Evolutionary conservation across 306 rosid genomes (phyloP), one percentile per base, ranked within the genome.

Genomic region (Inga laurina): DNA sequence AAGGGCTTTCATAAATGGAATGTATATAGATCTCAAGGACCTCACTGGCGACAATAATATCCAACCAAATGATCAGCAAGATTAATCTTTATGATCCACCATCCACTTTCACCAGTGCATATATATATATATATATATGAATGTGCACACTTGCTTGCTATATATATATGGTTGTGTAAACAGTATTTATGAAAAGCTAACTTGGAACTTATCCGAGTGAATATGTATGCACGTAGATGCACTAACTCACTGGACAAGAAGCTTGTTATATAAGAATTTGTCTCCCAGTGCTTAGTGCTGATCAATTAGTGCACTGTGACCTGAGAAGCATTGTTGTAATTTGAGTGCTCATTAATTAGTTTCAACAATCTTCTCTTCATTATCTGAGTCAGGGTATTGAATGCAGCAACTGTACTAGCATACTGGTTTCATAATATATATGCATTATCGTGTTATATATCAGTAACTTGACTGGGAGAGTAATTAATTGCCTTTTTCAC

Each of bases 1-100:
- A 68, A 77, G 72, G 44, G 78, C 83, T 64, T 86, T 86, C 75
- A 52, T 86, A 61, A 81, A 74, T 72, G 81, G 85, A 0, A 77
- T 81, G 7, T 77, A 80, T 39, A 44, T 56, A 77, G 81, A 80
- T 66, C 78, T 86, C 66, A 77, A 86, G 43, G 87, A 80, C 39
- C 87, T 86, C 8, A 32, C 10, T n/a, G 9, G 10, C 22, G 2
- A 39, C 74, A 10, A 35, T 35, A 37, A 69, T 39, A 69, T 37
- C 34, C 84, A 75, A 69, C 22, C 67, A 34, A 75, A 75, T 64
- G 15, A 67, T 4, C 73, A 32, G 2, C 37, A 22, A 44, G 32
- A 69, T 3, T 37, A 41, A 21, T 41, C 75, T 21, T 10, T 18
- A 9, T 37, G 49, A 19, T 37, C 32, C 34, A 61, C 16, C 15